These are phyloP conservation scores for Quercus alba DNA, from an alignment of 306 rosid species.

Conservation along the genomic window DNA sequence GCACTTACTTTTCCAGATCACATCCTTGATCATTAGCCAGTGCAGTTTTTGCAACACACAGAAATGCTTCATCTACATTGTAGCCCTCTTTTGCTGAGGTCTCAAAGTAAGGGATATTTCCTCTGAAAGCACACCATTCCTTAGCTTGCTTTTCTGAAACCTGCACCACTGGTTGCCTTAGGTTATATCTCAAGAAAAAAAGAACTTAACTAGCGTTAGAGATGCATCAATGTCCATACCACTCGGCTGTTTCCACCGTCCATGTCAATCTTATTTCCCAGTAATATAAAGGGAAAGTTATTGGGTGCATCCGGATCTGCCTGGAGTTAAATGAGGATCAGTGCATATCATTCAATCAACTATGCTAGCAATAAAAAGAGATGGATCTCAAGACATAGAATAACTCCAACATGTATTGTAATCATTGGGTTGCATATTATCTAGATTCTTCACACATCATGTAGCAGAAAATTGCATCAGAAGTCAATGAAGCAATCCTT, in stretches of 20 bases:
- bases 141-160: constrained; percentile 62
- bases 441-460: neutral
- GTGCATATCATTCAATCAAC: neutral
- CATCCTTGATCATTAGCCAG: constrained; percentile 50
- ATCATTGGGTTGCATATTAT: neutral
- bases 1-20: constrained; percentile 59
- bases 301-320: constrained; percentile 50
- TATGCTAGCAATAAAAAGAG: neutral
- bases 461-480: neutral
- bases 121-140: constrained; percentile 78
- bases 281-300: constrained; percentile 68
- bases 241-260: constrained; percentile 58
- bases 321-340: constrained; percentile 35
- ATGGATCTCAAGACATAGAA: neutral
- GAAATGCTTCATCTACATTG: constrained; percentile 75
- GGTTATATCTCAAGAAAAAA: neutral
- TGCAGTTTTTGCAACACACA: constrained; percentile 61
- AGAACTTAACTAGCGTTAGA: neutral
- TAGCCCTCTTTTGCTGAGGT: constrained; percentile 80
- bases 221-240: constrained; percentile 33
- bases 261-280: constrained; percentile 80
- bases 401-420: neutral
- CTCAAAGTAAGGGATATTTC: constrained; percentile 82
- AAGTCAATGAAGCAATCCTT: neutral
- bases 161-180: constrained; percentile 30